phyloP scores from a whole-genome alignment of 2,329 filamentous ascomycete genomes.

The Aspergillus sp. region DNA sequence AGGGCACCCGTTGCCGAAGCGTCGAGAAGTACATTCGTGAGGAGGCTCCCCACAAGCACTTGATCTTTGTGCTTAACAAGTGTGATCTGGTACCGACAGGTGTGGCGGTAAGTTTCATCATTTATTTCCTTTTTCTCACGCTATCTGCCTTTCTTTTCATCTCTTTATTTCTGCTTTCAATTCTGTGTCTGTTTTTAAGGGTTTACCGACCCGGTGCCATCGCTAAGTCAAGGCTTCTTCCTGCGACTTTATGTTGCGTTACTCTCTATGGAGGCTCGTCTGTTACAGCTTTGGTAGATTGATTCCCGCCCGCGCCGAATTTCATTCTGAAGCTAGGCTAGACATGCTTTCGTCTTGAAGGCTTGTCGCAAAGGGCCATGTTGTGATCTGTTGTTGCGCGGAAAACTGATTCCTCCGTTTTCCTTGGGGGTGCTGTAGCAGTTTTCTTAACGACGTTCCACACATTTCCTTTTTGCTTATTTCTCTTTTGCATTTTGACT shows the following conservation, averaged over 20 bases:
- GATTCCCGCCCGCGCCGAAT: constrained; percentile 66
- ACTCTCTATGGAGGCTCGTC: constrained; percentile 68
- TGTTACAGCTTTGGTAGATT: constrained; percentile 99
- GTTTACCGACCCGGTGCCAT: constrained; percentile 29
- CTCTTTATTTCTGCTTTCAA: background rate
- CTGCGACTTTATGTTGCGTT: constrained; percentile 51
- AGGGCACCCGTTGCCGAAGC: constrained; percentile 83
- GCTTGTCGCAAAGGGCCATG: constrained; percentile 67
- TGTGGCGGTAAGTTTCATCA: constrained; percentile 75
- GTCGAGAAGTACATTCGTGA: constrained; percentile 91
- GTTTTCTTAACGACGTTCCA: constrained; percentile 99
- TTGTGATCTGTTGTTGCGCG: constrained; percentile 94
- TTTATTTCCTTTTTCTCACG: constrained; percentile 3
- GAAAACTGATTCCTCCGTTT: constrained; percentile 69
- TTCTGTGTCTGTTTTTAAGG: constrained; percentile 9
- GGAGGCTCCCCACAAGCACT: constrained; percentile 93
- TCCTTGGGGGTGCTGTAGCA: constrained; percentile 58
- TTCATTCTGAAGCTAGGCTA: constrained; percentile 61
- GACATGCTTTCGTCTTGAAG: constrained; percentile 85
- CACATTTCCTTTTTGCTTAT: constrained; percentile 51
- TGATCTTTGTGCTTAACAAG: constrained; percentile 87
- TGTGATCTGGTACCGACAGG: constrained; percentile 87
- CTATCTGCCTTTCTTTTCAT: background rate
- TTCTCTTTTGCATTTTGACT: constrained; percentile 32
- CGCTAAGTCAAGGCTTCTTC: constrained; percentile 90